These are phyloP conservation scores for Colletotrichum gigasporum DNA, from an alignment of 2,329 filamentous ascomycete genomes.

Conservation along the genomic window DNA sequence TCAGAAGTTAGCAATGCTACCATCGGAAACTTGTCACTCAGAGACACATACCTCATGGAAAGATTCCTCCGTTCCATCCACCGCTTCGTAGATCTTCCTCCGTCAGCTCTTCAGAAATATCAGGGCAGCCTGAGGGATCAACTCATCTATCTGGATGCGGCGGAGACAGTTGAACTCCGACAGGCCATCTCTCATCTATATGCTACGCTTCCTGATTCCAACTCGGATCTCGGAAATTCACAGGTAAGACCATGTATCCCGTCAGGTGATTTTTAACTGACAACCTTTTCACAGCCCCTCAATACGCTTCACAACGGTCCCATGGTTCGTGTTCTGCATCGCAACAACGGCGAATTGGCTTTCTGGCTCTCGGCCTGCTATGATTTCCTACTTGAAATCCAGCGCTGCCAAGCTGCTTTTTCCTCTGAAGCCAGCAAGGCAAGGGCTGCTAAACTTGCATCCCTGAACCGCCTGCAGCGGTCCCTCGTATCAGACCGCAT, in stretches of 20 bases:
- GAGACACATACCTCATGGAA: conserved; percentile 52
- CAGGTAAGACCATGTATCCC: conserved; percentile 52
- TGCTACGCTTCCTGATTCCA: conserved; percentile 39
- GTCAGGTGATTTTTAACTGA: conserved; percentile 14
- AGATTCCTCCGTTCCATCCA: conserved; percentile 34
- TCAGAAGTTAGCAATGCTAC: conserved; percentile 44
- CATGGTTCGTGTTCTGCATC: conserved; percentile 54
- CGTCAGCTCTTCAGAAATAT: conserved; percentile 16
- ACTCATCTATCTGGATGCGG: conserved; percentile 38
- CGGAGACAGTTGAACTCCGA: conserved; percentile 43
- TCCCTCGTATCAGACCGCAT: conserved; percentile 65
- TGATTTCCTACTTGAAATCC: conserved; percentile 59
- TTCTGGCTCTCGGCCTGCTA: conserved; percentile 63
- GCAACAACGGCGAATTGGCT: conserved; percentile 41
- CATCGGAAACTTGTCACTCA: conserved; percentile 58
- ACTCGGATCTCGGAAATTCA: conserved; percentile 46
- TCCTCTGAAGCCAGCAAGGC: conserved; percentile 52
- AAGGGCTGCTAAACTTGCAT: conserved; percentile 58
- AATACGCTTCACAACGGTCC: conserved; percentile 68
- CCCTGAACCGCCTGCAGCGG: conserved; percentile 68
- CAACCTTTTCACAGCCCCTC: conserved; percentile 54
- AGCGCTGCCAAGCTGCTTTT: conserved; percentile 51
- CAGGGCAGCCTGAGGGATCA: conserved; percentile 18
- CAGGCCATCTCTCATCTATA: conserved; percentile 48
- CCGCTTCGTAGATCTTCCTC: neutral